phyloP scores from a whole-genome alignment of 1,284 basidiomycete genomes.

The Pseudomicrostroma phylloplanum region DNA sequence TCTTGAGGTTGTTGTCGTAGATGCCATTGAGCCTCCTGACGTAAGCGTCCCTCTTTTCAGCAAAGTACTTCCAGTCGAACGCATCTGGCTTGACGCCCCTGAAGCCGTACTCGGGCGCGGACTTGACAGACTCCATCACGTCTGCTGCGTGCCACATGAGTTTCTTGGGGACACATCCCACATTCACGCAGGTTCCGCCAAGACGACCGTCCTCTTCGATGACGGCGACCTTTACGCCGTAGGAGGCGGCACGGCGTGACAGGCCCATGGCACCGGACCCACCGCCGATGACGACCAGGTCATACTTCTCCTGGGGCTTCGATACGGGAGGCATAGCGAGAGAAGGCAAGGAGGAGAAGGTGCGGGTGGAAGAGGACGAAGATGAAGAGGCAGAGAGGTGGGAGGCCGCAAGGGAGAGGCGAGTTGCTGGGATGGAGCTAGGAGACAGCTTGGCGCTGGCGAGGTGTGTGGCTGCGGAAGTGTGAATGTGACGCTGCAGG shows the following conservation, averaged over 20 bases:
- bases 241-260: conserved; percentile 66
- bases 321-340: conserved; percentile 43
- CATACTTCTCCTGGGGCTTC: conserved; percentile 40
- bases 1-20: conserved; percentile 72
- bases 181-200: conserved; percentile 92
- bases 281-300: conserved; percentile 49
- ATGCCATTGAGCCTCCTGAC: conserved; percentile 84
- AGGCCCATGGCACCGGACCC: conserved; percentile 50
- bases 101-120: conserved; percentile 73
- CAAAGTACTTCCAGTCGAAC: conserved; percentile 86
- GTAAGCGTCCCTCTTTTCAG: conserved; percentile 90
- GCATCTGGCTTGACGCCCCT: conserved; percentile 51
- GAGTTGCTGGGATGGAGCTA: background rate
- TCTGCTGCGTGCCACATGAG: conserved; percentile 99
- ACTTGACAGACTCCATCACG: conserved; percentile 66
- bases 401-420: conserved; percentile 7
- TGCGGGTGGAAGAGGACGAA: background rate
- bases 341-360: conserved; percentile 11
- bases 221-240: conserved; percentile 87
- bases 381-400: conserved; percentile 12
- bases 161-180: conserved; percentile 62
- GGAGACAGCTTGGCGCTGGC: background rate
- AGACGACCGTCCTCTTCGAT: conserved; percentile 71
- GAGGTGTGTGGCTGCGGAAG: too few species aligned
- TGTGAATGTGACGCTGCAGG: too few species aligned